phyloP scores from a whole-genome alignment of 1,284 basidiomycete genomes.

The Cystobasidiaceae sp. region DNA sequence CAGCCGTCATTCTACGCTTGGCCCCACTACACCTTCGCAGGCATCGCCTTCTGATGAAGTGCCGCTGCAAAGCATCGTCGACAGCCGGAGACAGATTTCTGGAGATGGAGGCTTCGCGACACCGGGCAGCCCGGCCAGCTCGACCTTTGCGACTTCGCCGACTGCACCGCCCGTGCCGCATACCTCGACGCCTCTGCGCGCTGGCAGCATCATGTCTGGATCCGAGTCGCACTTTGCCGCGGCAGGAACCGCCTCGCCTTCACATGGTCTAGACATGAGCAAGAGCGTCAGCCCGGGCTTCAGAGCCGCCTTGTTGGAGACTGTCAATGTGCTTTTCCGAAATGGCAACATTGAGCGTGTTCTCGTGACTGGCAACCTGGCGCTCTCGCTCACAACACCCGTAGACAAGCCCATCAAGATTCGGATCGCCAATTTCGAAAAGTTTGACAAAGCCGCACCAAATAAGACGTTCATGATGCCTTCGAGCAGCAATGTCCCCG shows the following conservation, averaged over 20 bases:
- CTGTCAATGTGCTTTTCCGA: slow-evolving; percentile 52
- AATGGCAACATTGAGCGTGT: slow-evolving; percentile 48
- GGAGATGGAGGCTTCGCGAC: no score
- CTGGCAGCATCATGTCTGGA: slow-evolving; percentile 23
- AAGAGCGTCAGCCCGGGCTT: not conserved
- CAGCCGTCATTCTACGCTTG: slow-evolving; percentile 21
- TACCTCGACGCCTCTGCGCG: slow-evolving; percentile 1
- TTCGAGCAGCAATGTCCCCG: slow-evolving; percentile 40
- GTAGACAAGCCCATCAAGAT: slow-evolving; percentile 41
- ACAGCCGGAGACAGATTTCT: slow-evolving; percentile 1
- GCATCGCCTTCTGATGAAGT: not conserved
- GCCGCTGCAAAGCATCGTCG: slow-evolving; percentile 3
- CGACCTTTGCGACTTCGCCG: not conserved
- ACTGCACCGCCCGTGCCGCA: not conserved
- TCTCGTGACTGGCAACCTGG: slow-evolving; percentile 54
- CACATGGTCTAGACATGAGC: not conserved
- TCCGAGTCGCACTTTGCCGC: not conserved
- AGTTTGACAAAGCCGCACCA: slow-evolving; percentile 53
- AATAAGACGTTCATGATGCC: slow-evolving; percentile 52
- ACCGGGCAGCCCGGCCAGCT: slow-evolving; percentile 1
- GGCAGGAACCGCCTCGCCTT: not conserved
- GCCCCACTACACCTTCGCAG: not conserved
- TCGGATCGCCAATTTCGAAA: slow-evolving; percentile 50
- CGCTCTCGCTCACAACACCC: slow-evolving; percentile 36
- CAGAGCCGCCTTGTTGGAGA: slow-evolving; percentile 35